phyloP scores from a whole-genome alignment of 805 yeast genomes.

The Cephaloascus fragrans region DNA sequence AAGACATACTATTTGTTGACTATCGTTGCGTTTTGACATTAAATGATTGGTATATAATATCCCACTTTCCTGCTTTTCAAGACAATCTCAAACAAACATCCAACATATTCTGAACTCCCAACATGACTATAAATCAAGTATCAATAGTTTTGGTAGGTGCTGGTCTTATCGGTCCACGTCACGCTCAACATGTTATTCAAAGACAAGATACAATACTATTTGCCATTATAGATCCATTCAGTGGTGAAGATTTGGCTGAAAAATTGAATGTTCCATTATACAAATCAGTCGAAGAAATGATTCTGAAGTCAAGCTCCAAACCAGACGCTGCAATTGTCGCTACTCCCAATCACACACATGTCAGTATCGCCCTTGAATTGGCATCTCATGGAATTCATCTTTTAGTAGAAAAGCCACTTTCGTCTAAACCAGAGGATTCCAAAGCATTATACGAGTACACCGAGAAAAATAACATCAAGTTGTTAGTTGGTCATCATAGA shows the following conservation, averaged over 20 bases:
- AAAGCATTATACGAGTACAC: constrained; percentile 16
- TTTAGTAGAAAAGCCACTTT: constrained; percentile 27
- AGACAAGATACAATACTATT: constrained; percentile 16
- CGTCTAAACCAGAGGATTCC: constrained; percentile 19
- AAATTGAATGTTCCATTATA: constrained; percentile 15
- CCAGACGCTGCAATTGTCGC: constrained; percentile 30
- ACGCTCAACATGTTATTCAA: constrained; percentile 20
- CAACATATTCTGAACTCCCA: not conserved
- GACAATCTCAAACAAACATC: not conserved
- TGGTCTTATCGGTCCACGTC: constrained; percentile 31
- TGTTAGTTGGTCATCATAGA: constrained; percentile 29
- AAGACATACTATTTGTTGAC: no score
- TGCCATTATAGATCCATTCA: constrained; percentile 23
- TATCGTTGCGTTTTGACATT: no score
- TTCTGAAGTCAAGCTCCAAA: constrained; percentile 8
- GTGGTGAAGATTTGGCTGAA: constrained; percentile 19
- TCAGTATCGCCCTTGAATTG: constrained; percentile 17
- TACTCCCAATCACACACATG: constrained; percentile 31
- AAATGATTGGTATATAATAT: no score
- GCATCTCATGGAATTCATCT: constrained; percentile 22
- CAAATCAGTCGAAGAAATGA: constrained; percentile 14
- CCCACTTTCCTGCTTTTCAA: not conserved
- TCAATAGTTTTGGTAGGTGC: constrained; percentile 24
- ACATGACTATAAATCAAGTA: constrained; percentile 1
- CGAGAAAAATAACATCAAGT: constrained; percentile 12